Base-by-base conservation (phyloP, 2,329 filamentous ascomycete genomes). In the Fusarium redolens region DNA sequence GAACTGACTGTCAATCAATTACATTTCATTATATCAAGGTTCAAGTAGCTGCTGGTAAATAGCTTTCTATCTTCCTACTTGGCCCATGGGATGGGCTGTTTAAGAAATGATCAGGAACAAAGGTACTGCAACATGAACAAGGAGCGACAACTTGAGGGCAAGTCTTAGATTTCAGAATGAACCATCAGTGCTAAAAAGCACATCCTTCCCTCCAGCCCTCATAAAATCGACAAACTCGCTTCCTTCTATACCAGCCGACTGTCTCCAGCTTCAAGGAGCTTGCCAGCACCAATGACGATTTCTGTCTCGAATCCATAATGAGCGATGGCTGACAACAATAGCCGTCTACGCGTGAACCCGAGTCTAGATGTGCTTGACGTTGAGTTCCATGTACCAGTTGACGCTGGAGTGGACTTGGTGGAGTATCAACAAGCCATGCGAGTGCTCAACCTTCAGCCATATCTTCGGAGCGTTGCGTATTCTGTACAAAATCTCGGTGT, bases 301-400 rank as follows among this genome's bases (percentile, higher is more conserved):
- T 88, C 83, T 10, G 79, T 78, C 60, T 88, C 85, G 68, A 78
- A 77, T 86, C 85, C 66, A 86, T 80, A 22, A 90, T 86, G 86
- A 73, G 13, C 83, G 77, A 61, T 86, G 85, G 11, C 81, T 83
- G 3, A 86, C 82, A 79, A 83, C 84, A 37, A 86, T 74, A 13
- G 93, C 86, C 0, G 91, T 93, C 69, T 83, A 84, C 8, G 61
- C 70, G 8, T 61, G 68, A 68, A 86, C 84, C 69, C 85, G 82
- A 6, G 72, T 48, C 28, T 75, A 83, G 4, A 84, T 81, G 57
- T 78, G 75, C 72, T 82, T 81, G 83, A 85, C 84, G 7, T 69
- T 66, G 25, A 81, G 76, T 38, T 85, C 83, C 8, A 83, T 85
- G 15, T 79, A 79, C 28, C 78, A 65, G 57, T 85, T 84, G 3